A percentile compares a stretch with the other conserved stretches of the same genome.
Conservation (phyloP, 2,329 filamentous ascomycete genomes). For the Xylaria hypoxylon region DNA sequence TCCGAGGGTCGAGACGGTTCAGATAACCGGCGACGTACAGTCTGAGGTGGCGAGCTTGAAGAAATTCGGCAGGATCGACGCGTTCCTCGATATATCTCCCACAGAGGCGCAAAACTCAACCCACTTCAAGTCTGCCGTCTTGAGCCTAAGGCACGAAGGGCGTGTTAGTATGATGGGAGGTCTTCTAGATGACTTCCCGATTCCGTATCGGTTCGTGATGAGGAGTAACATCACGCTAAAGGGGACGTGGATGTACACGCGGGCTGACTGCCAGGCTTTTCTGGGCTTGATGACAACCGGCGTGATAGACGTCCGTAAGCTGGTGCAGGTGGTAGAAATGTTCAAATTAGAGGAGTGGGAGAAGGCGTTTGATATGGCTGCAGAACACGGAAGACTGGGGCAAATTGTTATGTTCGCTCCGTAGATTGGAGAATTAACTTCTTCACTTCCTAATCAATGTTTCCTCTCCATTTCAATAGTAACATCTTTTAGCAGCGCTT, state of each 20-base stretch:
- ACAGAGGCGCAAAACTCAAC: constrained; percentile 51
- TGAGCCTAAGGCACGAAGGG: constrained; percentile 50
- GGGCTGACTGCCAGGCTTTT: constrained; percentile 48
- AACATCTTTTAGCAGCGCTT: too few relatives aligned
- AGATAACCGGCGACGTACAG: constrained; percentile 54
- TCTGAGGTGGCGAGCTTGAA: constrained; percentile 45
- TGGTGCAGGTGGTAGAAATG: constrained; percentile 34
- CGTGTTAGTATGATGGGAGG: constrained; percentile 49
- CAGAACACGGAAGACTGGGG: constrained; percentile 34
- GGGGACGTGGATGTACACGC: constrained; percentile 58
- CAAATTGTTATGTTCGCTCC: constrained; percentile 39
- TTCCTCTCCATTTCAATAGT: too few relatives aligned
- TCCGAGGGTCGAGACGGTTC: constrained; percentile 52
- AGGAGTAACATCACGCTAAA: constrained; percentile 52
- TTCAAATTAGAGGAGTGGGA: constrained; percentile 41
- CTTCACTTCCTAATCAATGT: too few relatives aligned
- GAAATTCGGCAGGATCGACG: constrained; percentile 52
- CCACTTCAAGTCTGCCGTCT: constrained; percentile 54
- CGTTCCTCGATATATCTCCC: constrained; percentile 60
- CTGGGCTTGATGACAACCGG: constrained; percentile 54
- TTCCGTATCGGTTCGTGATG: constrained; percentile 51
- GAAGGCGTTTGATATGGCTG: constrained; percentile 35
- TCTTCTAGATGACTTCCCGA: constrained; percentile 42
- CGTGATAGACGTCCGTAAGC: constrained; percentile 45
- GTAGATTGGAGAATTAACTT: neutral